Percentiles rank a stretch among this genome's conserved stretches.
Conservation (phyloP, 805 yeast species). For the Candida nanaspora region DNA sequence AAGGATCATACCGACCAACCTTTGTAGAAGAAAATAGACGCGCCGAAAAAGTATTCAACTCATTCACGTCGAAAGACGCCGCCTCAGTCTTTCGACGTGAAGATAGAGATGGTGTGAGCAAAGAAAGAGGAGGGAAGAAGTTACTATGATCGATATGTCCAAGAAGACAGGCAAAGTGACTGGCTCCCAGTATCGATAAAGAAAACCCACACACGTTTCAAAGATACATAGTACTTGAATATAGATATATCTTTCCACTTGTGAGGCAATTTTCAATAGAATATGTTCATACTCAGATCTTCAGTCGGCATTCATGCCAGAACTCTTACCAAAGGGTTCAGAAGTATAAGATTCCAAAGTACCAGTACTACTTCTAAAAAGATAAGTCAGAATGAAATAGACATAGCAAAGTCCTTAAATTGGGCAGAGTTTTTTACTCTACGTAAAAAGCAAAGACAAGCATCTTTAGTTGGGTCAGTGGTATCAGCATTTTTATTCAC, state of each 20-base stretch:
- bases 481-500: conserved; percentile 64
- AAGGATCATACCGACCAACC: too few relatives aligned
- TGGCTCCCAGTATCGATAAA: too few relatives aligned
- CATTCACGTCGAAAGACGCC: too few relatives aligned
- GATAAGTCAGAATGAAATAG: conserved; percentile 15
- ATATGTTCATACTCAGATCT: conserved; percentile 6
- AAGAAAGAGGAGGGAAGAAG: too few relatives aligned
- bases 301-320: conserved; percentile 6
- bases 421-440: conserved; percentile 81
- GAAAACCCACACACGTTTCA: too few relatives aligned
- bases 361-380: neutral
- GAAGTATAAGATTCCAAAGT: conserved; percentile 1
- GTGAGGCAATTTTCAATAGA: too few relatives aligned
- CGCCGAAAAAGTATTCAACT: too few relatives aligned
- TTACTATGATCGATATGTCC: too few relatives aligned
- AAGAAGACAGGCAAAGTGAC: too few relatives aligned
- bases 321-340: neutral
- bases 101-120: too few relatives aligned
- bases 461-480: conserved; percentile 62
- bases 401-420: conserved; percentile 28
- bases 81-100: too few relatives aligned
- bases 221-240: neutral
- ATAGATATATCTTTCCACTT: neutral
- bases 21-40: too few relatives aligned
- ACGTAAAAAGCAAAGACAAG: conserved; percentile 66